A percentile compares a stretch with the other conserved stretches of the same genome.
Conservation (phyloP, 768 basidiomycete species). For the Suillus brevipes region DNA sequence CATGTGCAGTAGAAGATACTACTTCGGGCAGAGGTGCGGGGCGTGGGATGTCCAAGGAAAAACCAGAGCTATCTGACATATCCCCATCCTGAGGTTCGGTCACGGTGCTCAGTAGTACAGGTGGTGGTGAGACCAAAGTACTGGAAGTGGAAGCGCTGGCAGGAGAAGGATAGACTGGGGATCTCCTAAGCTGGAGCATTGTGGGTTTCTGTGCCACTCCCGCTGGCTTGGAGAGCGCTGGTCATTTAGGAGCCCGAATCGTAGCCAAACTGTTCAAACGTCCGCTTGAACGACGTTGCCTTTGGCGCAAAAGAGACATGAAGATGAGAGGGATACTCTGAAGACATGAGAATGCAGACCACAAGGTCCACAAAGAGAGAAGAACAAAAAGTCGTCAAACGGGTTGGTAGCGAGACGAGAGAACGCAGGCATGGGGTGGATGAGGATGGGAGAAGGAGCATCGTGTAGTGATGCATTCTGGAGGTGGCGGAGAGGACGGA, state of each 20-base stretch:
- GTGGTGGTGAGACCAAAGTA: constrained; percentile 30
- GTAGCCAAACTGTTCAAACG: constrained; percentile 49
- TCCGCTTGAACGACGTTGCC: constrained; percentile 59
- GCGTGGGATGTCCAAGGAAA: constrained; percentile 23
- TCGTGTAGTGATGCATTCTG: too few species aligned
- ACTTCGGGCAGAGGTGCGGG: constrained; percentile 17
- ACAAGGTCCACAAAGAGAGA: constrained; percentile 1
- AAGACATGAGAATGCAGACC: constrained; percentile 5
- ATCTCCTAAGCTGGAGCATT: constrained; percentile 11
- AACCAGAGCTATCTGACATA: constrained; percentile 45
- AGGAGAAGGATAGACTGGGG: constrained; percentile 21
- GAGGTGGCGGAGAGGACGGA: too few species aligned
- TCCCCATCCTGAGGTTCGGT: constrained; percentile 48
- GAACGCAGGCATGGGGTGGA: too few species aligned
- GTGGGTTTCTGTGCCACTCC: constrained; percentile 24
- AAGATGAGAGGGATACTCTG: constrained; percentile 46
- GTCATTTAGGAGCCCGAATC: constrained; percentile 30
- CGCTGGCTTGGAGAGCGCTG: constrained; percentile 24
- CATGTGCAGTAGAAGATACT: constrained; percentile 27
- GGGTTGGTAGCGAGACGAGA: too few species aligned
- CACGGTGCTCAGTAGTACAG: constrained; percentile 42
- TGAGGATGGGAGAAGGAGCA: too few species aligned
- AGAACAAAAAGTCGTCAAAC: too few species aligned
- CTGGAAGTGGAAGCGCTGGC: constrained; percentile 16
- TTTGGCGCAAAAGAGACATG: constrained; percentile 50